These are phyloP conservation scores for Patellaria atrata DNA, from an alignment of 495 filamentous ascomycete genomes.

Conservation along the genomic window DNA sequence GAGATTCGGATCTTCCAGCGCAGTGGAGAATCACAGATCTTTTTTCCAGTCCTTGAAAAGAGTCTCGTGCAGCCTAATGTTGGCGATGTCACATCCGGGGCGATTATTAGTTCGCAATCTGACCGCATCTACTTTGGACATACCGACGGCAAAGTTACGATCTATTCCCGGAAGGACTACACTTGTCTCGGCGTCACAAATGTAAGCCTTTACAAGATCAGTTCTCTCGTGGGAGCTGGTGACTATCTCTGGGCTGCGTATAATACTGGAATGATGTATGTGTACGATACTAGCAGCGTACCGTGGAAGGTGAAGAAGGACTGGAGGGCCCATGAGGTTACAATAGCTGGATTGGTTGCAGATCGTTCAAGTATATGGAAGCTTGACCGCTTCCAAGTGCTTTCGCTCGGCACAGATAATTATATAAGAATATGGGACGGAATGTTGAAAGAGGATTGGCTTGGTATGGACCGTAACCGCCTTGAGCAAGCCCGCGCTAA, in stretches of 20 bases:
- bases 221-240: constrained; percentile 68
- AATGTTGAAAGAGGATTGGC: constrained; percentile 83
- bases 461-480: constrained; percentile 37
- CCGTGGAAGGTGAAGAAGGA: constrained; percentile 90
- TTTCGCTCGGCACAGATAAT: constrained; percentile 82
- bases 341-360: constrained; percentile 58
- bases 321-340: constrained; percentile 79
- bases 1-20: constrained; percentile 76
- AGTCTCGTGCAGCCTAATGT: constrained; percentile 52
- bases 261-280: constrained; percentile 87
- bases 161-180: constrained; percentile 67
- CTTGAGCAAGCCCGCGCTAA: background rate
- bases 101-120: constrained; percentile 56
- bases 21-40: constrained; percentile 44
- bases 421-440: constrained; percentile 83
- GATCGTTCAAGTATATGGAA: constrained; percentile 79
- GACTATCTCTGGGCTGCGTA: constrained; percentile 85
- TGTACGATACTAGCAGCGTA: constrained; percentile 68
- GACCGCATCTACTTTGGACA: constrained; percentile 85
- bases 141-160: constrained; percentile 80
- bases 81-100: constrained; percentile 80
- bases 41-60: constrained; percentile 56
- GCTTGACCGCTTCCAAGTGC: constrained; percentile 69
- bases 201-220: constrained; percentile 91
- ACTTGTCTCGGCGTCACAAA: constrained; percentile 62